These are phyloP conservation scores for Bombardia bombarda DNA, from an alignment of 495 filamentous ascomycete genomes.

Conservation along the genomic window DNA sequence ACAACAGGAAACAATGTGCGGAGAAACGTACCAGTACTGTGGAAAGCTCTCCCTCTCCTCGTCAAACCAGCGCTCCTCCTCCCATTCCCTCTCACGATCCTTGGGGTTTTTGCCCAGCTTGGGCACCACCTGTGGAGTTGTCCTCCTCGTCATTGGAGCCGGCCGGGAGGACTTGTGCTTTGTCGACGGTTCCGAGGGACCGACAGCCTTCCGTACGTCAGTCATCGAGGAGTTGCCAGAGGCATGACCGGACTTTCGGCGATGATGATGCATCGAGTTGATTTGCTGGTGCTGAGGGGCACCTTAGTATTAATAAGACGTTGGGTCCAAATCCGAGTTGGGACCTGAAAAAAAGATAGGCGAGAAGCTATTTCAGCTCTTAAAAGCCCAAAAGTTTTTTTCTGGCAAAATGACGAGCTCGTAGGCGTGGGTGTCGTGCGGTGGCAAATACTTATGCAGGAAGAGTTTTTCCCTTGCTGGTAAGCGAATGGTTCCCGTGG, in stretches of 20 bases:
- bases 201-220: constrained; percentile 37
- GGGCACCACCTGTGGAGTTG: constrained; percentile 25
- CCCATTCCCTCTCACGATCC: constrained; percentile 37
- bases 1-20: constrained; percentile 1
- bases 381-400: too few species aligned
- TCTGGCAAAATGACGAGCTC: too few species aligned
- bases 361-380: too few species aligned
- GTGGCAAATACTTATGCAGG: too few species aligned
- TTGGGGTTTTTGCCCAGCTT: constrained; percentile 36
- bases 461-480: too few species aligned
- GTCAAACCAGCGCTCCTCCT: constrained; percentile 39
- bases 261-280: constrained; percentile 38
- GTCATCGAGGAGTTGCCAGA: constrained; percentile 41
- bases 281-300: too few species aligned
- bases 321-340: too few species aligned
- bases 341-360: too few species aligned
- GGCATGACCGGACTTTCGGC: constrained; percentile 40
- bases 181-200: constrained; percentile 21
- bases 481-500: too few species aligned
- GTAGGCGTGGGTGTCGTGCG: too few species aligned
- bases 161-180: constrained; percentile 28
- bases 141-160: constrained; percentile 29
- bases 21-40: constrained; percentile 39
- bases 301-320: too few species aligned
- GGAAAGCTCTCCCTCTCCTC: constrained; percentile 45